phyloP scores from a whole-genome alignment of 192 early-diverging fungal genomes.

The Backusella mclennaniae region DNA sequence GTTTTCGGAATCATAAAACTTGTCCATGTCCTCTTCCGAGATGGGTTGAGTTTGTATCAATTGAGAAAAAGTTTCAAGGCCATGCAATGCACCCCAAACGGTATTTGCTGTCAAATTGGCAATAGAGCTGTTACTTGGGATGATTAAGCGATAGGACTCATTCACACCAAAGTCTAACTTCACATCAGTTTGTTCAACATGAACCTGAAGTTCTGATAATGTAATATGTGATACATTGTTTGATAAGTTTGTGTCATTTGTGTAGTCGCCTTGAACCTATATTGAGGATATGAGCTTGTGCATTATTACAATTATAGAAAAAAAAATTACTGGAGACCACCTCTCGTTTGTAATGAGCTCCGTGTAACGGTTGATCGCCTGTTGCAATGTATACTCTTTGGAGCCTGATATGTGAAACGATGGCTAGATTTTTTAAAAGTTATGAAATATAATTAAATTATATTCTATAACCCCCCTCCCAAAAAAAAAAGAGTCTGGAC shows the following conservation, averaged over 20 bases:
- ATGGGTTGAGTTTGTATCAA: constrained; percentile 42
- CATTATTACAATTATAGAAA: neutral
- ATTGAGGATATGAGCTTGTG: neutral
- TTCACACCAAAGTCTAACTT: constrained; percentile 59
- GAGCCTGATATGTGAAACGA: constrained; percentile 31
- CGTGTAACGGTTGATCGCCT: constrained; percentile 33
- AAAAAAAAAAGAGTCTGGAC: neutral
- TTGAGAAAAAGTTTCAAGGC: constrained; percentile 73
- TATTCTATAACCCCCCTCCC: neutral
- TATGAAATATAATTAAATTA: neutral
- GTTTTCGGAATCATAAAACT: neutral
- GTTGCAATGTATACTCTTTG: constrained; percentile 4
- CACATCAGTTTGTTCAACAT: constrained; percentile 41
- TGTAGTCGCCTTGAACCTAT: constrained; percentile 22
- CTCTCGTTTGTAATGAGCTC: constrained; percentile 27
- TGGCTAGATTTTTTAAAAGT: neutral
- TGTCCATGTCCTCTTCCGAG: neutral
- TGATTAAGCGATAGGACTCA: constrained; percentile 68
- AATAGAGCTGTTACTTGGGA: constrained; percentile 40
- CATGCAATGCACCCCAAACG: constrained; percentile 68
- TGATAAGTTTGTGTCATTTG: neutral
- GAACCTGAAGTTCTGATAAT: constrained; percentile 37
- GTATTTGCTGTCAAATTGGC: constrained; percentile 57
- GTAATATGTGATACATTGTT: neutral
- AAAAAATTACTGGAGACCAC: constrained; percentile 29